These are phyloP conservation scores for Entomortierella lignicola DNA, from an alignment of 192 early-diverging fungal species.

Conservation along the genomic window DNA sequence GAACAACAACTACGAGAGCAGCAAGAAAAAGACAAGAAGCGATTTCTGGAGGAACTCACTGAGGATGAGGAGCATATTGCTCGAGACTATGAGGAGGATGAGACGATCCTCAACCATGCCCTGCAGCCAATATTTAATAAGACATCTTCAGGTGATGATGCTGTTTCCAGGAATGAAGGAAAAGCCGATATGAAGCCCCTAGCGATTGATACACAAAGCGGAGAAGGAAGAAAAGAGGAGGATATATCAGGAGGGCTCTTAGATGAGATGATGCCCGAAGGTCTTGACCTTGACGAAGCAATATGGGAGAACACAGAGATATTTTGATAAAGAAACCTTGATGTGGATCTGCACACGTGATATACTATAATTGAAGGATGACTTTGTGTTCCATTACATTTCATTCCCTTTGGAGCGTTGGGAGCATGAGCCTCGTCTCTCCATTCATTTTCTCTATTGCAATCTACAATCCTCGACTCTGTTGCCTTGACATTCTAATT, in stretches of 20 bases:
- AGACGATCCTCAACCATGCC: constrained; percentile 30
- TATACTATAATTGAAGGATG: too few relatives aligned
- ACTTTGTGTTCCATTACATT: too few relatives aligned
- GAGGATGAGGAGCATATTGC: constrained; percentile 3
- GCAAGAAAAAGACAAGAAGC: constrained; percentile 1
- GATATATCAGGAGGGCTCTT: constrained; percentile 21
- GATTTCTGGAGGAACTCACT: constrained; percentile 11
- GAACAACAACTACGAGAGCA: background rate
- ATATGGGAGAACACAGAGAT: constrained; percentile 43
- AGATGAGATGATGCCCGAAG: constrained; percentile 46
- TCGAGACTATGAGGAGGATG: constrained; percentile 12
- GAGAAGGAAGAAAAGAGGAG: background rate
- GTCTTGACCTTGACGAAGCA: constrained; percentile 31
- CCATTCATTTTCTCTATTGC: too few relatives aligned
- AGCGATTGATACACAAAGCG: background rate
- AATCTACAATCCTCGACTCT: too few relatives aligned
- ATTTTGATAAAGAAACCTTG: constrained; percentile 25
- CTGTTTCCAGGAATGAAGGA: background rate
- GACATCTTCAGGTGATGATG: background rate
- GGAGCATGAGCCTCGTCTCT: too few relatives aligned
- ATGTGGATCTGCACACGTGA: too few relatives aligned
- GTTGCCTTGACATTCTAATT: too few relatives aligned
- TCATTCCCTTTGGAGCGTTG: too few relatives aligned
- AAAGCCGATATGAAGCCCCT: background rate
- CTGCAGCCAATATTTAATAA: constrained; percentile 32